Base-by-base conservation (phyloP, 2,329 filamentous ascomycete species). In the Trichoderma afroharzianum region DNA sequence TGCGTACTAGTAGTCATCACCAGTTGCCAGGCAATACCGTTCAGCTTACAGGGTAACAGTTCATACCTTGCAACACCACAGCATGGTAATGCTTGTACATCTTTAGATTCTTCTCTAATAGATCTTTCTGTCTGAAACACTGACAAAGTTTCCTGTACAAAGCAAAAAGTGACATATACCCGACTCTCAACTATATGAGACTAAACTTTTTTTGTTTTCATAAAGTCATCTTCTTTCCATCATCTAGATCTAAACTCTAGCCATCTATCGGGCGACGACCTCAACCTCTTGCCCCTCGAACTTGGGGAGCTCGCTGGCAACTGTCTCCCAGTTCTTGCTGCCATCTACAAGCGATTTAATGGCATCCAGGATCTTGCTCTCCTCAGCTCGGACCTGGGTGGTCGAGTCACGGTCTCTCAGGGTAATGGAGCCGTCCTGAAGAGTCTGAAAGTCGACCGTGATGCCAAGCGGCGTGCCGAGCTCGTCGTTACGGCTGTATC, bases 401-500 rank as follows among this genome's bases (percentile, higher is more conserved):
- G 93, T 98, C 55, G 91, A 92, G 83, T 98, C 96, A 74, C 94
- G 91, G 81, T 98, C 95, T 79, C 95, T 88, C 75, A 98, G 88
- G 1, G 95, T 98, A 79, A 97, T 89, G 8, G 92, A 92, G 79
- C 89, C 89, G 81, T 98, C 94, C 82, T 97, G 90, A 76, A 97
- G 85, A 62, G 93, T 97, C 86, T 98, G 93, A 88, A 98, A 98
- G 82, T 98, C 95, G 72, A 98, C 89, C 0, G 95, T 98, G 81
- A 98, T 91, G 79, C 94, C 95, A 75, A 98, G 91, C 8, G 95
- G 94, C 58, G 96, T 98, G 78, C 95, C 96, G 72, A 98, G 88
- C 84, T 98, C 95, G 82, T 98, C 95, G 81, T 98, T 98, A 78
- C 96, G 91, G 80, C 92, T 91, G 83, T 97, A 98, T 68, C 95